phyloP scores from a whole-genome alignment of 1,284 basidiomycete genomes.

The Trametes pubescens region DNA sequence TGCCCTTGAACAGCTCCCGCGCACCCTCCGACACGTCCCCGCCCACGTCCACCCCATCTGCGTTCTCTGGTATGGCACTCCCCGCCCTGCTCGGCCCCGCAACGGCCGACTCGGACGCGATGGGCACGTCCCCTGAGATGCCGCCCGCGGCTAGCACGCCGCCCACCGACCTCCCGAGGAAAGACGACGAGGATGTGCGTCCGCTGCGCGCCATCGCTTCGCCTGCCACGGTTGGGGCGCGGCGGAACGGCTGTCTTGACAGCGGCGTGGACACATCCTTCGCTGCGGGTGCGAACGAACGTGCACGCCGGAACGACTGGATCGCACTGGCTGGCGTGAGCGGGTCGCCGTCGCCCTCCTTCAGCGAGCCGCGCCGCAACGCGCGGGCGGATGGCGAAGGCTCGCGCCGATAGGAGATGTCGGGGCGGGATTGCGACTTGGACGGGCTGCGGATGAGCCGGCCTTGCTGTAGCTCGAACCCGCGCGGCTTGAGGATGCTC shows the following conservation, averaged over 20 bases:
- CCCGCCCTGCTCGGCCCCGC: conserved; percentile 23
- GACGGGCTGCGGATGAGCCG: conserved; percentile 63
- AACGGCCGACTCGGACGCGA: conserved; percentile 28
- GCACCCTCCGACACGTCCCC: conserved; percentile 20
- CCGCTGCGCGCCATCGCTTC: neutral
- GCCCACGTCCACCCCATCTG: neutral
- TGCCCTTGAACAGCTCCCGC: conserved; percentile 56
- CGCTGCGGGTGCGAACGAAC: conserved; percentile 60
- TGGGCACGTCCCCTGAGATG: conserved; percentile 21
- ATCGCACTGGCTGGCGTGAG: conserved; percentile 53
- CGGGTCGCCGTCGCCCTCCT: conserved; percentile 20
- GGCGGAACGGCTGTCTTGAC: conserved; percentile 58
- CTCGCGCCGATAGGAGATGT: conserved; percentile 21
- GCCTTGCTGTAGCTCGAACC: conserved; percentile 64
- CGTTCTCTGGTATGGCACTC: conserved; percentile 18
- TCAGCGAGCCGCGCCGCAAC: conserved; percentile 17
- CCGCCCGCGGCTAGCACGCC: conserved; percentile 21
- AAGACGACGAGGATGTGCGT: conserved; percentile 28
- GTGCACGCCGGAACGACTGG: conserved; percentile 60
- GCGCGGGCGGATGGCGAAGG: conserved; percentile 26
- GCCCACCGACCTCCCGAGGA: conserved; percentile 27
- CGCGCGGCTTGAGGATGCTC: conserved; percentile 66
- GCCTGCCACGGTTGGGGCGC: conserved; percentile 34
- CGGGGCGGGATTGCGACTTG: conserved; percentile 46
- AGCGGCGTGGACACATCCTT: conserved; percentile 34